Base-by-base conservation (phyloP, 176 grass and related monocot species). In the Aegilops tauschii region DNA sequence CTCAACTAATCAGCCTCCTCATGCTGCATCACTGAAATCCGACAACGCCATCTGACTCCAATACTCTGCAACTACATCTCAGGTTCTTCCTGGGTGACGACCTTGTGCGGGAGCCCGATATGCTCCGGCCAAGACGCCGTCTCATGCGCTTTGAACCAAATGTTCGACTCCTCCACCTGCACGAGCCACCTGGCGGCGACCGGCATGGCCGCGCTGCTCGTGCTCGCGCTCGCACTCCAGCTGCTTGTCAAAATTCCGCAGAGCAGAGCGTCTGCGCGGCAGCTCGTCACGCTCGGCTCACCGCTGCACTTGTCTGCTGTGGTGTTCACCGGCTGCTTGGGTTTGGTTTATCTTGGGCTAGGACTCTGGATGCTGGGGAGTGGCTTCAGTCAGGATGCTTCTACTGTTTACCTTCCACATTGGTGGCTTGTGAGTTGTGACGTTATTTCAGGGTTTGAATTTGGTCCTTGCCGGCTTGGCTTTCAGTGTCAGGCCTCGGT, bases 91-190 rank as follows among this genome's bases (percentile, higher is more conserved):
- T 73, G 87, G 87, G 87, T 36, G 90, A 77, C 69, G 78, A 80
- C 1, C 56, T 68, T 92, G 23, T 95, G 84, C 52, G 86, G 90
- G 9, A 75, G 31, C 29, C 49, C 64, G 18, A 5, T 89, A 42
- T 98, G 93, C 79, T 84, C 78, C 6, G 28, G 83, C 10, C 62
- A 73, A 80, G 65, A 30, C 52, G 68, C 27, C 0, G 13, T 11
- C 67, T 47, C 79, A 59, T 98, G 88, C 52, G 65, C 36, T 36
- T 35, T 86, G 12, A 27, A 23, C 9, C 75, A 71, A 39, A 21
- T 86, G 8, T 61, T 92, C 18, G 69, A 91, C 73, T 92, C 91
- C 25, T 92, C 93, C 34, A 88, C 92, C 40, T 98, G 96, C 86
- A 52, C 65, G 21, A 98, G 94, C 52, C 91, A 98, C 64, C 82